Conservation (phyloP, 495 filamentous ascomycete genomes). For the Aspergillus funiculosus region DNA sequence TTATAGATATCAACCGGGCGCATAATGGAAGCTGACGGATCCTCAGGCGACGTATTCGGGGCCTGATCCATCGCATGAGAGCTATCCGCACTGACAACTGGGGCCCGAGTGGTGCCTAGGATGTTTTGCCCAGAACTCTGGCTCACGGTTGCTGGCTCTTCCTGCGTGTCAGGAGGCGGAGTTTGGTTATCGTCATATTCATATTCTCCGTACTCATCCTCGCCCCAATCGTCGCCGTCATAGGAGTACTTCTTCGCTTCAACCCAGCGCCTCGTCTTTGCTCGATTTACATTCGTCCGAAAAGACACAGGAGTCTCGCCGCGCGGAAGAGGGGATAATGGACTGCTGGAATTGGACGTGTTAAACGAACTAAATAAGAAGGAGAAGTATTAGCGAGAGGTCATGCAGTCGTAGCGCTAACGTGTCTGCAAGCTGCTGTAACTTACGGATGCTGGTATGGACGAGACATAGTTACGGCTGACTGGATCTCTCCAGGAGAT, state of each 20-base stretch:
- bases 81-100: constrained; percentile 27
- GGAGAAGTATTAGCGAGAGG: not conserved
- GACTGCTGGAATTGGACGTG: constrained; percentile 25
- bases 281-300: constrained; percentile 78
- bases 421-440: constrained; percentile 10
- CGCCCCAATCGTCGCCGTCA: constrained; percentile 92
- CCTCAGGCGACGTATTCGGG: constrained; percentile 31
- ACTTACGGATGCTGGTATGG: constrained; percentile 22
- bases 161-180: constrained; percentile 34
- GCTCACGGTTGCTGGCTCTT: constrained; percentile 31
- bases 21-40: constrained; percentile 43
- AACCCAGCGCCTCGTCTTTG: constrained; percentile 92
- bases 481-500: not conserved
- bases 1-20: constrained; percentile 76
- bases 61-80: constrained; percentile 35
- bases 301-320: constrained; percentile 49
- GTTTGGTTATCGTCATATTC: constrained; percentile 59
- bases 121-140: constrained; percentile 27
- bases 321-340: constrained; percentile 27
- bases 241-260: constrained; percentile 84
- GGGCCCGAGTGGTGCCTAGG: too few relatives aligned
- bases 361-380: constrained; percentile 13
- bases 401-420: not conserved
- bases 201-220: constrained; percentile 74
- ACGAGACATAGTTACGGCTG: constrained; percentile 17